Percentiles rank a stretch among this genome's conserved stretches.
phyloP scores from a whole-genome alignment of 768 basidiomycete species.

The Leccinellum rugosiceps region DNA sequence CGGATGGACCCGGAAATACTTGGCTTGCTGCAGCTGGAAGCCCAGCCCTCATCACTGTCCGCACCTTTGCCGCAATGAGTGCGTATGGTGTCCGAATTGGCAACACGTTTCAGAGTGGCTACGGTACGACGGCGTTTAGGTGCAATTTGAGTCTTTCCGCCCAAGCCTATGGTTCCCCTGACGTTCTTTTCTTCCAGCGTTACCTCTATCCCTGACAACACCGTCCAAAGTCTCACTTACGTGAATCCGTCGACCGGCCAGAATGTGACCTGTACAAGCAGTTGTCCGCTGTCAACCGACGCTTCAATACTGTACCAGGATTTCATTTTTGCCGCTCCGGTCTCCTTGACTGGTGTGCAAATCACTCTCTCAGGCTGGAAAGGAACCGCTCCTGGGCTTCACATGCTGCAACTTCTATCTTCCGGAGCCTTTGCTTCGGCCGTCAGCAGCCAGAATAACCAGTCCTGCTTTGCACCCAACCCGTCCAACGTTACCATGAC shows the following conservation, averaged over 20 bases:
- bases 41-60: conserved; percentile 69
- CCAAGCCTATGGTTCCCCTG: not conserved
- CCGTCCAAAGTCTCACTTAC: conserved; percentile 71
- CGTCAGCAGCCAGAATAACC: conserved; percentile 51
- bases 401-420: conserved; percentile 88
- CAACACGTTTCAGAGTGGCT: conserved; percentile 79
- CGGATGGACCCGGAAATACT: conserved; percentile 72
- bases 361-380: conserved; percentile 74
- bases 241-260: conserved; percentile 71
- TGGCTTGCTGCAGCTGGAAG: conserved; percentile 82
- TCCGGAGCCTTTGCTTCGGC: conserved; percentile 89
- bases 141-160: conserved; percentile 28
- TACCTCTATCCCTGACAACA: conserved; percentile 87
- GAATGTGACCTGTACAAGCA: conserved; percentile 70
- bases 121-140: conserved; percentile 89
- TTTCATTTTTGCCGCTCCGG: conserved; percentile 70
- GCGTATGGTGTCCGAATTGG: conserved; percentile 84
- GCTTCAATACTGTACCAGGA: conserved; percentile 84
- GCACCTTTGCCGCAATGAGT: conserved; percentile 69
- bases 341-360: conserved; percentile 85
- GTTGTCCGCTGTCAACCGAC: conserved; percentile 81
- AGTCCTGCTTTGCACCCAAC: conserved; percentile 75
- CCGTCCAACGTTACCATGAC: conserved; percentile 66
- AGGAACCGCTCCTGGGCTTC: conserved; percentile 77
- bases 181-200: conserved; percentile 47